Evolutionary conservation across 2,329 filamentous ascomycete species (phyloP), one percentile per base, ranked within the genome.

Genomic region (Colletotrichum aenigma): DNA sequence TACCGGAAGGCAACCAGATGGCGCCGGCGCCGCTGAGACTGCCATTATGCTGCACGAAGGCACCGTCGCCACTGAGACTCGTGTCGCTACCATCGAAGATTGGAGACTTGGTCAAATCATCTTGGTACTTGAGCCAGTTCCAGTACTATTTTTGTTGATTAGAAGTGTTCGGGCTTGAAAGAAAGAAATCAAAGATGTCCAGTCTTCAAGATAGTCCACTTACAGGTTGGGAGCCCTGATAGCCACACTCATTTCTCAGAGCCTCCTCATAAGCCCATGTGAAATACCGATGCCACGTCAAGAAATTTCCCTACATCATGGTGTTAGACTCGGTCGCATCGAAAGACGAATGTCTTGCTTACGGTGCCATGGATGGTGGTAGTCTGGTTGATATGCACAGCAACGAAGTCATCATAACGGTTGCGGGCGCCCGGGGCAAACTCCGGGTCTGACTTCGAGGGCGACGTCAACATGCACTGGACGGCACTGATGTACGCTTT

Each of bases 21-120:
- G 79, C 68, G 3, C 82, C 79, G 28, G 78, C 77, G 18, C 71
- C 72, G 24, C 78, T 71, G 32, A 75, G 15, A 78, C 77, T 68
- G 48, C 70, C 79, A 36, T 81, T 78, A 24, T 79, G 79, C 66
- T 80, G 52, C 66, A 85, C 79, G 67, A 79, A 80, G n/a, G 71
- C 82, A 8, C 86, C 86, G 64, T 87, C 83, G 28, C 85, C 84
- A n/a, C 83, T 83, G 77, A 87, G 79, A 18, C 82, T 84, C 61
- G 79, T 82, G 10, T 81, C 82, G 61, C 82, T 85, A 28, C 86
- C 86, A 61, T 87, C 85, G 74, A 86, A 86, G 32, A 87, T 78
- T 9, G 84, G 80, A 15, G 82, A 85, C 76, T 78, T 82, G 32
- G 80, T 76, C 64, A 83, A 78, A 56, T 79, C 77, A 16, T 78